Evolutionary conservation across 805 yeast species (phyloP).

Genomic region (Clavispora asparagi): DNA sequence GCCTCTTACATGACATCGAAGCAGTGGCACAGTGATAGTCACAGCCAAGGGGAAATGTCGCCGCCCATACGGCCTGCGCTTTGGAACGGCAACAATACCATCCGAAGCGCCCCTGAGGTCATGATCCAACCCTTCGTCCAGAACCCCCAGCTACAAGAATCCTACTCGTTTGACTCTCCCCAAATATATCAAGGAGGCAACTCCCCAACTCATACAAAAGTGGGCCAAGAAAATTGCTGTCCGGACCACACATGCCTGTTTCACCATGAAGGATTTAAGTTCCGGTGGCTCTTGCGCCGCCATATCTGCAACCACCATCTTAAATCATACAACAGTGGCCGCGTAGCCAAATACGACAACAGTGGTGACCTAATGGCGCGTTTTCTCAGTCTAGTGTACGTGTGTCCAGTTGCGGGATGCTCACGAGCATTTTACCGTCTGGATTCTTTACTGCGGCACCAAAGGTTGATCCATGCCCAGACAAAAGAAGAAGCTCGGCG

Average conservation of each 20-base stretch:
- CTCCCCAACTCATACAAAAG: neutral
- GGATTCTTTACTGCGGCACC: slow-evolving; percentile 14
- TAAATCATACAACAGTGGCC: slow-evolving; percentile 8
- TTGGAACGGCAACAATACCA: neutral
- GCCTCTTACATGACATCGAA: neutral
- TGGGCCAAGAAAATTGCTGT: slow-evolving; percentile 8
- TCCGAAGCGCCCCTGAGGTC: neutral
- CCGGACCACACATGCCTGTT: slow-evolving; percentile 11
- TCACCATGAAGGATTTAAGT: slow-evolving; percentile 10
- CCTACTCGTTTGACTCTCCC: neutral
- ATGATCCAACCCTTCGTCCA: neutral
- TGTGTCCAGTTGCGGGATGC: slow-evolving; percentile 10
- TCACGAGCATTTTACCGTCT: slow-evolving; percentile 15
- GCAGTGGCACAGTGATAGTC: neutral
- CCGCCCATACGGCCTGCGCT: neutral
- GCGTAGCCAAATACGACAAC: neutral
- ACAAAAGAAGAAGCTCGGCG: neutral
- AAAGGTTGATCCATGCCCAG: neutral
- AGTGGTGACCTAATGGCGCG: neutral
- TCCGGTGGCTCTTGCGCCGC: slow-evolving; percentile 12
- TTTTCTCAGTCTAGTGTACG: slow-evolving; percentile 12
- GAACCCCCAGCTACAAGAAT: neutral
- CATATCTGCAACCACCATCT: slow-evolving; percentile 15
- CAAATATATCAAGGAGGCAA: neutral
- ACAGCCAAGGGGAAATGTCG: neutral